These are phyloP conservation scores for Cupressus sempervirens DNA, from an alignment of 75 land plant genomes.

Conservation along the genomic window DNA sequence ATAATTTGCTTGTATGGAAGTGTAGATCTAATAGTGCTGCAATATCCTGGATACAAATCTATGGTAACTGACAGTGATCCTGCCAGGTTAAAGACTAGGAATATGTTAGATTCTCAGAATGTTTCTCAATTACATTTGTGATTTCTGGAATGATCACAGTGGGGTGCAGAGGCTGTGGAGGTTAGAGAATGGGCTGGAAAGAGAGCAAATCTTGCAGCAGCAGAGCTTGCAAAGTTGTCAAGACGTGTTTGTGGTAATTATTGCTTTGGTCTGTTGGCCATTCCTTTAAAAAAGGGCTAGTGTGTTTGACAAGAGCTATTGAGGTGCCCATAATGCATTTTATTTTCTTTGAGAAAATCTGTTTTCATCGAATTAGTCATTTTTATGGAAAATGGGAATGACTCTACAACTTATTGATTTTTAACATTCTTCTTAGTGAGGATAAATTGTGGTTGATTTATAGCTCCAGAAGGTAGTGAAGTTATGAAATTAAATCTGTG, in stretches of 20 bases:
- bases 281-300: conserved; percentile 1
- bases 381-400: background rate
- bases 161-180: conserved; percentile 63
- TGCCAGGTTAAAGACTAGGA: background rate
- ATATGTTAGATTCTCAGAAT: background rate
- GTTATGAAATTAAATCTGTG: background rate
- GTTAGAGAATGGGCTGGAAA: conserved; percentile 89
- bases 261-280: background rate
- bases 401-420: background rate
- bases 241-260: conserved; percentile 66
- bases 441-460: background rate
- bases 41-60: background rate
- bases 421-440: background rate
- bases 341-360: background rate
- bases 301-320: background rate
- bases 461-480: background rate
- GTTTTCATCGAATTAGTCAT: background rate
- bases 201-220: conserved; percentile 95
- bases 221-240: conserved; percentile 90
- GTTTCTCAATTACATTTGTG: background rate
- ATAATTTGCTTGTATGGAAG: background rate
- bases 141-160: conserved; percentile 38
- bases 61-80: background rate
- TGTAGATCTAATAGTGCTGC: background rate
- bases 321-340: background rate